Base-by-base conservation (phyloP, 1,284 basidiomycete genomes). In the Psilocybe mexicana region DNA sequence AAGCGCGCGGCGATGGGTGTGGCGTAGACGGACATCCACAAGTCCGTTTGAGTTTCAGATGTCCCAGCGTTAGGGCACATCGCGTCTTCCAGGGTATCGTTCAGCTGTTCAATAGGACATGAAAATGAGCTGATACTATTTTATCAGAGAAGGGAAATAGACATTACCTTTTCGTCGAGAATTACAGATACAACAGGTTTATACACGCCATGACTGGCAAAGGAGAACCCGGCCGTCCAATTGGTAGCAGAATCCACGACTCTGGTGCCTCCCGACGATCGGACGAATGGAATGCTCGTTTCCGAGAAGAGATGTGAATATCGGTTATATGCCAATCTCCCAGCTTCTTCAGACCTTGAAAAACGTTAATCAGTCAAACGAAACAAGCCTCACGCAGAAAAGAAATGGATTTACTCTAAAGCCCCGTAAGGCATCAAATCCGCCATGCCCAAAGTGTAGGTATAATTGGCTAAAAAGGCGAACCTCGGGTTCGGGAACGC, bases 1-100 rank as follows among this genome's bases (percentile, higher is more conserved):
- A 94, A 74, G 18, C 86, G 80, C 0, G 74, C 72, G 0, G 79
- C 80, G 58, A 92, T 86, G 0, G 80, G 71, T 0, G 82, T 76
- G 0, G 80, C 79, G 60, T 85, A 92, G 2, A 71, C 73, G 8
- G 75, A 66, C 6, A 84, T 78, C 85, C 90, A 93, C 3, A 67
- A 63, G 23, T 70, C 63, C 1, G 74, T 80, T 61, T 85, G 75
- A 2, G 62, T 60, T 54, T 79, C 76, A 1, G 81, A 71, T 23
- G 66, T 67, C 12, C 82, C 79, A 1, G 82, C 83, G 11, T 83
- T 82, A 1, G 84, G 82, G 63, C 92, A 95, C 75, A 82, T 85
- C 47, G 74, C 73, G 59, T 88, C 82, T 54, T 91, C 83, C 1
- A 95, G 78, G 0, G 93, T 94, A 66, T 91, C 83, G 68, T 94